A percentile compares a stretch with the other conserved stretches of the same genome.
phyloP scores from a whole-genome alignment of 2,329 filamentous ascomycete genomes.

The Chaetomium olivaceum region DNA sequence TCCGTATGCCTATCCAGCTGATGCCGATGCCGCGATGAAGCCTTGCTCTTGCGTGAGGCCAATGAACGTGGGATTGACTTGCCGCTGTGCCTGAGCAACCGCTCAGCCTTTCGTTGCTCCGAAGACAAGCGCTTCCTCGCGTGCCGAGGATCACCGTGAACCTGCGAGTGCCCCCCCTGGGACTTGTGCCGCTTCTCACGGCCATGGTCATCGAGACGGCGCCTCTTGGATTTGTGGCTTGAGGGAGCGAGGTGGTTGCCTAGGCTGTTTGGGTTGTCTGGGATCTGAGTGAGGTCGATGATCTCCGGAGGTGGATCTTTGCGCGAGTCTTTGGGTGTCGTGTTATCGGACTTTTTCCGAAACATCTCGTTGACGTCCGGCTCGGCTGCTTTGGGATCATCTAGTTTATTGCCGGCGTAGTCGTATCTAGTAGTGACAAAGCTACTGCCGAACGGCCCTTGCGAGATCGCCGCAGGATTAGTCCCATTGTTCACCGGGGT shows the following conservation, averaged over 20 bases:
- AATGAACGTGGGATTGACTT: background rate
- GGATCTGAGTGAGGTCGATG: conserved; percentile 6
- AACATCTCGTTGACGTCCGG: background rate
- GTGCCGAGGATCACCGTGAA: background rate
- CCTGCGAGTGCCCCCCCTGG: background rate
- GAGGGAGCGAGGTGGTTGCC: background rate
- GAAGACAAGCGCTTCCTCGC: background rate
- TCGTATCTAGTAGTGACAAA: conserved; percentile 2
- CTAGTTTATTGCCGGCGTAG: background rate
- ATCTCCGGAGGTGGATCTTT: background rate
- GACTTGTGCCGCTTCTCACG: background rate
- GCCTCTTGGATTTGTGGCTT: background rate
- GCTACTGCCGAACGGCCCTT: background rate
- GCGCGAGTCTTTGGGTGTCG: background rate
- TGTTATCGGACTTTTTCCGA: background rate
- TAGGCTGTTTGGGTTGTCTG: background rate
- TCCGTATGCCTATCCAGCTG: too few relatives aligned
- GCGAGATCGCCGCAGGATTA: background rate
- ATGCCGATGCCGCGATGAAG: background rate
- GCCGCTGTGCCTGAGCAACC: background rate
- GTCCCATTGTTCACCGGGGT: background rate
- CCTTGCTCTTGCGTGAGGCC: background rate
- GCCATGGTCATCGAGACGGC: background rate
- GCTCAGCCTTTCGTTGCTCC: too few relatives aligned
- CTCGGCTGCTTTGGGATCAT: too few relatives aligned